These are phyloP conservation scores for Casaregolazyma lundiana DNA, from an alignment of 1,139 yeast species.

Conservation along the genomic window DNA sequence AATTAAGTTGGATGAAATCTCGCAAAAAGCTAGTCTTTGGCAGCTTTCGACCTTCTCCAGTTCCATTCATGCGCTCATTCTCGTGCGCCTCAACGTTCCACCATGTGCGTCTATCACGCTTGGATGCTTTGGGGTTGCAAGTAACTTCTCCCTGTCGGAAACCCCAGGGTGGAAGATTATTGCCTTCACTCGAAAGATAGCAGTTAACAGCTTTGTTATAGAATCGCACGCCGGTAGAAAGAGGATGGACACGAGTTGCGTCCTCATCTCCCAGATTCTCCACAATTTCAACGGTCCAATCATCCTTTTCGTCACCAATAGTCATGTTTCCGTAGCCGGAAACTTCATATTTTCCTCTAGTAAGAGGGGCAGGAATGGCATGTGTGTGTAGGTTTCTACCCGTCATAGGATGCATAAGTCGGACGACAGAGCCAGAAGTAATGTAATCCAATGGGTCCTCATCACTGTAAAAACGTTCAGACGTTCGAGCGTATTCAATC, in stretches of 20 bases:
- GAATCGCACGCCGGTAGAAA: slow-evolving; percentile 81
- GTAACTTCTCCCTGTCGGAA: slow-evolving; percentile 96
- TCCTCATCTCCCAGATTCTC: slow-evolving; percentile 71
- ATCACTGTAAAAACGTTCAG: slow-evolving; percentile 46
- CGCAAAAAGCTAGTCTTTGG: slow-evolving; percentile 82
- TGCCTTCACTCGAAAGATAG: slow-evolving; percentile 81
- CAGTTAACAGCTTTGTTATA: slow-evolving; percentile 65
- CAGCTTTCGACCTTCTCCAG: slow-evolving; percentile 53
- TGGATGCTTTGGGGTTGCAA: slow-evolving; percentile 71
- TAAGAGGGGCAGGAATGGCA: slow-evolving; percentile 72
- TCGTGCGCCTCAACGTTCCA: slow-evolving; percentile 92
- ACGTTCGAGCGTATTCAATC: slow-evolving; percentile 66
- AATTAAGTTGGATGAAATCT: slow-evolving; percentile 86
- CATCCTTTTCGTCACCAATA: slow-evolving; percentile 85
- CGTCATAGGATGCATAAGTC: slow-evolving; percentile 75
- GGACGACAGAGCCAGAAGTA: slow-evolving; percentile 66
- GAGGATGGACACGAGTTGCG: slow-evolving; percentile 61
- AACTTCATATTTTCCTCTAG: slow-evolving; percentile 71
- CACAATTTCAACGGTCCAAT: slow-evolving; percentile 87
- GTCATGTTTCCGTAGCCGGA: slow-evolving; percentile 88
- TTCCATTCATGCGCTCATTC: slow-evolving; percentile 65
- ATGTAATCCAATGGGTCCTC: slow-evolving; percentile 55
- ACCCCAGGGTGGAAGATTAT: slow-evolving; percentile 91
- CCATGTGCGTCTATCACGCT: slow-evolving; percentile 92
- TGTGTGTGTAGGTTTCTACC: slow-evolving; percentile 93